These are phyloP conservation scores for Paraleonurus japonicus DNA, from an alignment of 257 asterid genomes.

Conservation along the genomic window DNA sequence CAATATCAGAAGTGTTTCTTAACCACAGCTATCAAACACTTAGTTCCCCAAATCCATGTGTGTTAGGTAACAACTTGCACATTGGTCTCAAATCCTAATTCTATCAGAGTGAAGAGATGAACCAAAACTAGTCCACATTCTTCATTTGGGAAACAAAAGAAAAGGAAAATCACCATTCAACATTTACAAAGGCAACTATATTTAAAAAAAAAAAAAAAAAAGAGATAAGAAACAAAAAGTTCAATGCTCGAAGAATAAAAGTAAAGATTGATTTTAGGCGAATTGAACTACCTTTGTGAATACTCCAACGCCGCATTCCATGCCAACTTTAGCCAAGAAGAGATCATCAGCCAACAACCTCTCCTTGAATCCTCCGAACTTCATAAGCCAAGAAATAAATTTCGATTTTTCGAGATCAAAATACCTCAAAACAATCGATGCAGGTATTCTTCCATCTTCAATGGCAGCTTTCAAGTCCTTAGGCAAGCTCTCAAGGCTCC, in stretches of 20 bases:
- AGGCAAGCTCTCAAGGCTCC: slow-evolving; percentile 73
- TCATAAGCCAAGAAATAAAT: slow-evolving; percentile 60
- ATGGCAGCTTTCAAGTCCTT: slow-evolving; percentile 70
- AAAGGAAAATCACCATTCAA: neutral
- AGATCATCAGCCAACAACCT: slow-evolving; percentile 90
- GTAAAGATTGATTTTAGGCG: neutral
- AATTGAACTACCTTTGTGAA: slow-evolving; percentile 66
- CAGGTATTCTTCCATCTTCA: slow-evolving; percentile 65
- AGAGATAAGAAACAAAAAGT: neutral
- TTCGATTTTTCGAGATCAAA: slow-evolving; percentile 74
- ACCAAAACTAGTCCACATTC: neutral
- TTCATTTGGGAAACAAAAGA: neutral
- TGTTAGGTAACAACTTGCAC: too few species aligned
- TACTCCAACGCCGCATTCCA: slow-evolving; percentile 88
- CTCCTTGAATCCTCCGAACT: slow-evolving; percentile 80
- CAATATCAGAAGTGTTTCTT: too few species aligned
- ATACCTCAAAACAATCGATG: slow-evolving; percentile 52
- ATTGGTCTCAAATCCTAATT: neutral
- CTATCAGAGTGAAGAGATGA: neutral
- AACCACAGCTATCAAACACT: too few species aligned
- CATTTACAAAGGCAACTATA: neutral
- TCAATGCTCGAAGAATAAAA: neutral
- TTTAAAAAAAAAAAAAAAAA: neutral
- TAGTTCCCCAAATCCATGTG: neutral
- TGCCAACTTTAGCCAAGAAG: slow-evolving; percentile 73